These are phyloP conservation scores for Penicillium psychrofluorescens DNA, from an alignment of 495 filamentous ascomycete species.

Conservation along the genomic window DNA sequence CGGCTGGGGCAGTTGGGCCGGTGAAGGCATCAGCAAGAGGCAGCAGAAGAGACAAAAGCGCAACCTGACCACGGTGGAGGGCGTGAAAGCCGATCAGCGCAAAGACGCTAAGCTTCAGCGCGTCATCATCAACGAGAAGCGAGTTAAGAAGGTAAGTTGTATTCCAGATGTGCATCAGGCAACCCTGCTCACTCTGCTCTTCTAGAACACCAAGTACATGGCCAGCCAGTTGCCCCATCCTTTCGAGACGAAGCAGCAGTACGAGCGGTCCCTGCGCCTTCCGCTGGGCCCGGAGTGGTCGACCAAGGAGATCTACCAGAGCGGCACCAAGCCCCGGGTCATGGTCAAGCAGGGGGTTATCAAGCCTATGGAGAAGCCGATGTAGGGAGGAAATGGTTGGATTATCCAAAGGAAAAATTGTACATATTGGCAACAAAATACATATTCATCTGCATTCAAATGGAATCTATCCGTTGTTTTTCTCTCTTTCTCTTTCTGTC, in stretches of 20 bases:
- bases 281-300: conserved; percentile 92
- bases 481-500: no score
- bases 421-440: no score
- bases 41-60: conserved; percentile 54
- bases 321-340: conserved; percentile 81
- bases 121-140: conserved; percentile 92
- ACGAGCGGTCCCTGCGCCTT: conserved; percentile 79
- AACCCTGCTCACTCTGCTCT: conserved; percentile 18
- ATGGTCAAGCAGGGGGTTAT: conserved; percentile 91
- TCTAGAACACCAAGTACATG: conserved; percentile 78
- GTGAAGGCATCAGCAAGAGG: conserved; percentile 65
- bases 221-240: conserved; percentile 75
- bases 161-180: background rate
- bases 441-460: background rate
- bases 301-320: conserved; percentile 89
- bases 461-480: background rate
- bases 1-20: conserved; percentile 89
- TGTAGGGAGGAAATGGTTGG: conserved; percentile 32
- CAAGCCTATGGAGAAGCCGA: conserved; percentile 76
- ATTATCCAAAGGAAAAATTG: background rate
- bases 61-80: conserved; percentile 62
- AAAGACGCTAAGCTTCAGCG: conserved; percentile 74
- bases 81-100: conserved; percentile 67
- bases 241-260: conserved; percentile 80
- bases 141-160: conserved; percentile 70